Evolutionary conservation across 331 rosid species (phyloP), one percentile per base, ranked within the genome.

Genomic region (Quercus lobata): DNA sequence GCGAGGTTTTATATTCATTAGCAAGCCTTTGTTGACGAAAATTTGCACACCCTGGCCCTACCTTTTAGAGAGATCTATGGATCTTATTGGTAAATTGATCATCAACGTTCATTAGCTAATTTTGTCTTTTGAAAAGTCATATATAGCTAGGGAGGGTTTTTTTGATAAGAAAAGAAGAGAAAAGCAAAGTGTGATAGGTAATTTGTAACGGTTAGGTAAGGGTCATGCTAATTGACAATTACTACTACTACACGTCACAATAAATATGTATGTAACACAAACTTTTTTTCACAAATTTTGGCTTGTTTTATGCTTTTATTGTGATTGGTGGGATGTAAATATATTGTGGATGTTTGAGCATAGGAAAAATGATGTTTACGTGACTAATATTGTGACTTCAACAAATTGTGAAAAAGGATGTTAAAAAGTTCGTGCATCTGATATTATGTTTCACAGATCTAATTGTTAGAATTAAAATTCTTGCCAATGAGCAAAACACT

Each of bases 41-140:
- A 2, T 9, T 49, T 49, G 17, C 58, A 69, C 72, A 84, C 77
- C n/a, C 21, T 62, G 62, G 85, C n/a, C 89, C 82, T 69, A 66
- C 78, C 8, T n/a, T 77, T 41, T 41, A 41, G 49, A 75, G 52
- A 71, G 12, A 58, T 3, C 3, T 7, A 30, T 44, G 46, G 44
- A 17, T 19, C 1, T 56, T 57, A 81, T 81, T 44, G 57, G 21
- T 22, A 18, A 72, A 53, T 75, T 75, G 81, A 81, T 66, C 27
- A 24, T 15, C 77, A 69, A 83, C 86, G 84, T 82, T 68, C 78
- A 25, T 71, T 56, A 57, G 37, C 65, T 69, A n/a, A 49, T 41
- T 46, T 75, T 76, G 69, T 18, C 24, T 10, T 73, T 34, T 81
- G 80, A 81, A 81, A 81, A 81, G 86, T 81, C 81, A 15, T 41